Evolutionary conservation across 768 basidiomycete species (phyloP).

Genomic region (Russula dissimulans): DNA sequence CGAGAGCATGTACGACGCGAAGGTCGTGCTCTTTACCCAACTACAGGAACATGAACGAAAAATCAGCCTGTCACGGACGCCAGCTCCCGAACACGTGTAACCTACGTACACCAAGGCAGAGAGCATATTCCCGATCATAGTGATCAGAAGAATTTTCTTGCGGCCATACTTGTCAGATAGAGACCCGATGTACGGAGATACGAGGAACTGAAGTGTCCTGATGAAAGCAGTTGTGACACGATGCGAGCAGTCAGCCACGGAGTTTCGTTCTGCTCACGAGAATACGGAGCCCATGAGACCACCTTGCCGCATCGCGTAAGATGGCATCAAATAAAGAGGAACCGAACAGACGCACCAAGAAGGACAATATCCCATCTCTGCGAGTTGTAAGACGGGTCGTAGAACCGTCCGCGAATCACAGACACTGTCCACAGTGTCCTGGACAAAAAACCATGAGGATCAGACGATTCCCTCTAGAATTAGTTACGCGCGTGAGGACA

Average conservation of each 20-base stretch:
- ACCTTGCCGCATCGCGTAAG: constrained; percentile 30
- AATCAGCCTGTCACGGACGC: constrained; percentile 1
- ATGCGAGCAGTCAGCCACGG: neutral
- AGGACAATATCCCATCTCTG: constrained; percentile 91
- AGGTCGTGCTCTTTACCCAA: constrained; percentile 86
- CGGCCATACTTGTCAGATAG: constrained; percentile 89
- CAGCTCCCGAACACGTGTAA: neutral
- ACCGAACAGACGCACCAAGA: constrained; percentile 45
- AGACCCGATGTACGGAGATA: constrained; percentile 73
- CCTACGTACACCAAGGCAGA: constrained; percentile 72
- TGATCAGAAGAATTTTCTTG: constrained; percentile 68
- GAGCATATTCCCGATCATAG: constrained; percentile 89
- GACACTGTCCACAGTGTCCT: constrained; percentile 62
- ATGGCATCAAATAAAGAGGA: neutral
- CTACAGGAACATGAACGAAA: constrained; percentile 31
- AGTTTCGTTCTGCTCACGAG: constrained; percentile 47
- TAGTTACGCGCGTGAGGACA: neutral
- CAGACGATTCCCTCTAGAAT: constrained; percentile 58
- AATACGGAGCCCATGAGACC: constrained; percentile 92
- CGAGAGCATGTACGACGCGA: constrained; percentile 83
- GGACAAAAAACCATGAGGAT: constrained; percentile 63
- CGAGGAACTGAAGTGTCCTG: constrained; percentile 75
- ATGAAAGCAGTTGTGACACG: neutral
- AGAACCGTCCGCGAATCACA: constrained; percentile 53
- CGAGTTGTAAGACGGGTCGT: constrained; percentile 49